A percentile compares a stretch with the other conserved stretches of the same genome.
These are phyloP conservation scores for Falciphora oryzae DNA, from an alignment of 2,329 filamentous ascomycete genomes.

Conservation along the genomic window DNA sequence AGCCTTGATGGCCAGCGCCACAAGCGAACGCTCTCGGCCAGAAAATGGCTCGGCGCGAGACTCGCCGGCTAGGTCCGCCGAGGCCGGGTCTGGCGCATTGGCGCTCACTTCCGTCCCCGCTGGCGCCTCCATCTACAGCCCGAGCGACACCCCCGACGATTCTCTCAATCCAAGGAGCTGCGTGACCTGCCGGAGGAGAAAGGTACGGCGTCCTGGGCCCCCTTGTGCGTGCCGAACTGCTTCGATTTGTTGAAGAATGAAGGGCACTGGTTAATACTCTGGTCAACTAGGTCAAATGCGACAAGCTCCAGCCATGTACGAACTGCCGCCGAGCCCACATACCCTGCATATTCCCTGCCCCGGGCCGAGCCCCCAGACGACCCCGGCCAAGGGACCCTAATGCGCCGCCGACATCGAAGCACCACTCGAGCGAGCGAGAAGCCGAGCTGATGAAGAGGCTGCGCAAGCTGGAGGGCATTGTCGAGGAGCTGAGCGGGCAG, in stretches of 20 bases:
- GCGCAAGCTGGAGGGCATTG: slow-evolving; percentile 68
- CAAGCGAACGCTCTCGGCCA: not conserved
- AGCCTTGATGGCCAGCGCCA: not conserved
- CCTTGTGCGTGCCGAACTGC: not conserved
- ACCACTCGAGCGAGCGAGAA: slow-evolving; percentile 56
- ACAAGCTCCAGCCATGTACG: slow-evolving; percentile 50
- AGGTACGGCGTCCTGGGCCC: not conserved
- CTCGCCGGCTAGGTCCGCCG: not conserved
- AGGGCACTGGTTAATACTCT: not conserved
- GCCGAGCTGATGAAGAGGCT: slow-evolving; percentile 67
- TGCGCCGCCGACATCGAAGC: slow-evolving; percentile 39
- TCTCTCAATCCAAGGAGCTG: slow-evolving; percentile 20
- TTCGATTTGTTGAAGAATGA: not conserved
- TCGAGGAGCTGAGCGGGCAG: slow-evolving; percentile 62
- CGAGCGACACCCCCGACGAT: slow-evolving; percentile 18
- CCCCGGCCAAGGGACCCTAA: slow-evolving; percentile 60
- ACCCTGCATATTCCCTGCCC: slow-evolving; percentile 68
- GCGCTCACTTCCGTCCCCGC: slow-evolving; percentile 18
- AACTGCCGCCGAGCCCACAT: slow-evolving; percentile 64
- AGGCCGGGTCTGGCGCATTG: not conserved
- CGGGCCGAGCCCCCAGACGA: slow-evolving; percentile 65
- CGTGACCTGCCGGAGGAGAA: slow-evolving; percentile 18
- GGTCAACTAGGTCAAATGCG: slow-evolving; percentile 29
- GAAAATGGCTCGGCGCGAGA: not conserved
- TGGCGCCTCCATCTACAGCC: slow-evolving; percentile 23